These are phyloP conservation scores for Termitomyces bulborhizus DNA, from an alignment of 768 basidiomycete species.

Conservation along the genomic window DNA sequence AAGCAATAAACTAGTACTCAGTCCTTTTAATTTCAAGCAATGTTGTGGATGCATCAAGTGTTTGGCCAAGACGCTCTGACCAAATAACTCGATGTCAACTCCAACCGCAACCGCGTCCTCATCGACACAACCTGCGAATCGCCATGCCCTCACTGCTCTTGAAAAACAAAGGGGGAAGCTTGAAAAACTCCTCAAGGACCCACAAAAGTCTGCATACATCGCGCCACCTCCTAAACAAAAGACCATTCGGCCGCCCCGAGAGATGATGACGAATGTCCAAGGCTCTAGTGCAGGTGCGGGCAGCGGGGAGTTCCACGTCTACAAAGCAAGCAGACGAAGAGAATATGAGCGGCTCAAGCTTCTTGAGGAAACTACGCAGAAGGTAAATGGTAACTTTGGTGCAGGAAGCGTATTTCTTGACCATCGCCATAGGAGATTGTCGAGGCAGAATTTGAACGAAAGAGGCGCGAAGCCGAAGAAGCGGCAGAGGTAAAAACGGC, in stretches of 20 bases:
- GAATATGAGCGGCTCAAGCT: conserved; percentile 94
- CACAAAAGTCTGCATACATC: conserved; percentile 72
- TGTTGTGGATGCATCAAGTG: not conserved
- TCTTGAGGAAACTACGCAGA: conserved; percentile 75
- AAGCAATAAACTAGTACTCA: too few relatives aligned
- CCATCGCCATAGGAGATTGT: conserved; percentile 53
- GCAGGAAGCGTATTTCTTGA: conserved; percentile 3
- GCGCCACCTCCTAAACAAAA: conserved; percentile 82
- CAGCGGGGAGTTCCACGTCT: conserved; percentile 97
- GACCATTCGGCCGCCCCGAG: conserved; percentile 71
- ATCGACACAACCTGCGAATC: conserved; percentile 28
- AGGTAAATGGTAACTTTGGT: conserved; percentile 41
- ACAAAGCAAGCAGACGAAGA: conserved; percentile 88
- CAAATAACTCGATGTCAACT: conserved; percentile 7
- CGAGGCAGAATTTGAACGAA: conserved; percentile 67
- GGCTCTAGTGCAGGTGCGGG: conserved; percentile 97
- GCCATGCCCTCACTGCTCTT: conserved; percentile 46
- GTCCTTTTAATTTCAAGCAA: too few relatives aligned
- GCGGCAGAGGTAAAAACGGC: conserved; percentile 82
- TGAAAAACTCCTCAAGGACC: conserved; percentile 86
- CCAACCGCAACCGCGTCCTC: conserved; percentile 12
- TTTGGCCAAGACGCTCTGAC: not conserved
- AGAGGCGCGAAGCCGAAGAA: conserved; percentile 65
- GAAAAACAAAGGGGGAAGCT: conserved; percentile 62
- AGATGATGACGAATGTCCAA: conserved; percentile 99